phyloP scores from a whole-genome alignment of 257 asterid species.

The Eucommia ulmoides region DNA sequence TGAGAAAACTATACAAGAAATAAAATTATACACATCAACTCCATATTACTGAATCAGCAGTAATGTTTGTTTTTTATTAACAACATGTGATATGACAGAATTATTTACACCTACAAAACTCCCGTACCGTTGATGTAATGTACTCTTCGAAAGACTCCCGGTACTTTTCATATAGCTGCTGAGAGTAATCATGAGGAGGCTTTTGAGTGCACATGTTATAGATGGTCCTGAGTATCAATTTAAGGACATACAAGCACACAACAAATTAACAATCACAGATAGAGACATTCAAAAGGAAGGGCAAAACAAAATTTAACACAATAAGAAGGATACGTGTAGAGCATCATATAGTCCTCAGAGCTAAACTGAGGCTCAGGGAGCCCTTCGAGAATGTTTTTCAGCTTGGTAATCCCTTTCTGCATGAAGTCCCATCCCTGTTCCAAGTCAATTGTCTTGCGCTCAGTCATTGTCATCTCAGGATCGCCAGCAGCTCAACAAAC shows the following conservation, averaged over 20 bases:
- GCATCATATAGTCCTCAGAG: slow-evolving; percentile 88
- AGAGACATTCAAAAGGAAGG: slow-evolving; percentile 1
- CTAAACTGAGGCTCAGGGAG: slow-evolving; percentile 80
- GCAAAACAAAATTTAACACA: not conserved
- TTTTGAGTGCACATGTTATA: slow-evolving; percentile 98
- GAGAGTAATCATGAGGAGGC: slow-evolving; percentile 96
- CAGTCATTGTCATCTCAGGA: too few relatives aligned
- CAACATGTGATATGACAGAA: too few relatives aligned
- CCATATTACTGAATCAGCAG: too few relatives aligned
- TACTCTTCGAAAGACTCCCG: slow-evolving; percentile 77
- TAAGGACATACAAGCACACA: slow-evolving; percentile 11
- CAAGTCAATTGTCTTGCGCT: slow-evolving; percentile 56
- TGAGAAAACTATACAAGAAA: too few relatives aligned
- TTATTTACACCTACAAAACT: too few relatives aligned
- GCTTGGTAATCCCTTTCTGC: slow-evolving; percentile 82
- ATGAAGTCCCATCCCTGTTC: slow-evolving; percentile 94
- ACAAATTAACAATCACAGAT: slow-evolving; percentile 5
- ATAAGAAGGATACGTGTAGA: slow-evolving; percentile 72
- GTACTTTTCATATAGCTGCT: slow-evolving; percentile 85
- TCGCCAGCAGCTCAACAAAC: too few relatives aligned
- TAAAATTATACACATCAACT: too few relatives aligned
- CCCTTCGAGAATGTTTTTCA: slow-evolving; percentile 82
- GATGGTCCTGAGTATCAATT: slow-evolving; percentile 52
- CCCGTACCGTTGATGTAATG: slow-evolving; percentile 60
- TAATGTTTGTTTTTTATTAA: too few relatives aligned